Conservation (phyloP, 2,329 filamentous ascomycete species). For the Phialophora verrucosa region DNA sequence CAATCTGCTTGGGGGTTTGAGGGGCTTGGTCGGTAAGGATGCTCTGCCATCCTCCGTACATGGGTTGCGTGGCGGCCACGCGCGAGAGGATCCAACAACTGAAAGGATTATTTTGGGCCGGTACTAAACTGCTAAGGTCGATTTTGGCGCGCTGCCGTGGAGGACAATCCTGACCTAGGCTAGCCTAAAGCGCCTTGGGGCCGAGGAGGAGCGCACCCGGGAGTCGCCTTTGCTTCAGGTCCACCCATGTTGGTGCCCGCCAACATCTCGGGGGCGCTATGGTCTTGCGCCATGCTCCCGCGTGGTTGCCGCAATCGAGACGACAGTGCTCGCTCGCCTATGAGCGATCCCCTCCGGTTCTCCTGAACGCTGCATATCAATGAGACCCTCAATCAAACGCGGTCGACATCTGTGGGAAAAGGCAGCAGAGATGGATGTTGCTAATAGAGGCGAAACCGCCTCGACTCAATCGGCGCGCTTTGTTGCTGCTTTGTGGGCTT, state of each 20-base stretch:
- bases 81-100: slow-evolving; percentile 13
- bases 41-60: neutral
- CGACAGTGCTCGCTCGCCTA: slow-evolving; percentile 6
- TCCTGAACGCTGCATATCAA: slow-evolving; percentile 27
- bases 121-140: slow-evolving; percentile 1
- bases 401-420: slow-evolving; percentile 1
- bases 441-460: slow-evolving; percentile 2
- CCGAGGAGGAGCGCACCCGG: neutral
- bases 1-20: neutral
- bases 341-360: slow-evolving; percentile 9
- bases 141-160: neutral
- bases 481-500: neutral
- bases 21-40: neutral
- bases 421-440: neutral
- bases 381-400: slow-evolving; percentile 22
- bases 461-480: neutral
- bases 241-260: neutral
- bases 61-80: slow-evolving; percentile 16
- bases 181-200: slow-evolving; percentile 1
- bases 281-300: slow-evolving; percentile 19
- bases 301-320: slow-evolving; percentile 14
- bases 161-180: neutral
- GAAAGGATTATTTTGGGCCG: slow-evolving; percentile 6
- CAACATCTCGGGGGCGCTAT: slow-evolving; percentile 6
- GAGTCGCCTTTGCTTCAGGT: neutral